phyloP scores from a whole-genome alignment of 2,329 filamentous ascomycete genomes.

The Arthrobotrys pseudoclavata region DNA sequence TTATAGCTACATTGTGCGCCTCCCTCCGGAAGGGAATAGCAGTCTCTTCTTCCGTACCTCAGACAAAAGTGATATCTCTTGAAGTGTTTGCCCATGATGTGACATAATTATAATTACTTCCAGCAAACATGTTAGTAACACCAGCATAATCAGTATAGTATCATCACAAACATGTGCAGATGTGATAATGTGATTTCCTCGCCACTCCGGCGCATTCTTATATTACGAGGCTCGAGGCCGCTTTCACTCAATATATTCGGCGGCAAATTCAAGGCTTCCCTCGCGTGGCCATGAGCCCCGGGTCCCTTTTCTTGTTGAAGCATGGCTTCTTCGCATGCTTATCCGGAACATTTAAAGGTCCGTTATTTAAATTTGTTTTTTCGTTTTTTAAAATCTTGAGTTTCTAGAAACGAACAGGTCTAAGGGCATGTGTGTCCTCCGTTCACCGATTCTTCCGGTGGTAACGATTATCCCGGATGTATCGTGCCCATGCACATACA shows the following conservation, averaged over 20 bases:
- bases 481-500: conserved; percentile 17
- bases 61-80: conserved; percentile 5
- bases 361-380: background rate
- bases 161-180: conserved; percentile 11
- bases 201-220: conserved; percentile 20
- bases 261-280: conserved; percentile 13
- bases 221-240: conserved; percentile 13
- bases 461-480: conserved; percentile 32
- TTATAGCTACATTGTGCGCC: conserved; percentile 5
- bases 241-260: background rate
- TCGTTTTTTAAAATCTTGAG: background rate
- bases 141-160: background rate
- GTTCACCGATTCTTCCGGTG: conserved; percentile 44
- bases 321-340: no score
- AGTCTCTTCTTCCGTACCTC: conserved; percentile 6
- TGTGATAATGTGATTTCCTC: conserved; percentile 29
- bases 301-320: background rate
- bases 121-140: conserved; percentile 26
- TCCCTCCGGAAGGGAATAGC: no score
- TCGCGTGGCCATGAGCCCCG: conserved; percentile 14
- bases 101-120: background rate
- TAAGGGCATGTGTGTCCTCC: conserved; percentile 7
- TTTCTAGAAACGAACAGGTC: conserved; percentile 19
- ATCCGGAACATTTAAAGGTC: conserved; percentile 10
- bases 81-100: background rate